Evolutionary conservation across 768 basidiomycete genomes (phyloP), one percentile per base, ranked within the genome.

Genomic region (Royoungia palumana): DNA sequence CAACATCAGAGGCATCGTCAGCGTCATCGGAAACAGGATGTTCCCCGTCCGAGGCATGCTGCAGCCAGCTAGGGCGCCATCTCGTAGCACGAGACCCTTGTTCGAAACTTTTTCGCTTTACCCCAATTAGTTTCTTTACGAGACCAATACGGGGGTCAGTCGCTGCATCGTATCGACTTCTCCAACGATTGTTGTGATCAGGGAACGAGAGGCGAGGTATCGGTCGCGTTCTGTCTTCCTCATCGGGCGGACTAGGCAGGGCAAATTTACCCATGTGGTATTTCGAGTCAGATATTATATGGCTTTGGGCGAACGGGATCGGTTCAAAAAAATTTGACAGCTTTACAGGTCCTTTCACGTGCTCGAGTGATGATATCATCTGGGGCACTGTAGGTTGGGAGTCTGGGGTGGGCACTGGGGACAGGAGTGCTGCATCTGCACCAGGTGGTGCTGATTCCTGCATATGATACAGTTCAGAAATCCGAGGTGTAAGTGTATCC

Each of bases 71-170:
- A 34, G 74, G 71, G 11, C 68, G 64, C 49, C 63, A 66, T 50
- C 70, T 74, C 21, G 57, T 42, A 22, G 64, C 62, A 11, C 73
- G 68, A 17, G 54, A 49, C 5, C 68, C 70, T 52, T 76, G 71
- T 22, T 67, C 67, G n/a, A 60, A 55, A 11, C 62, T 69, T 66
- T 83, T 89, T 53, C 87, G 74, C 70, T 89, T 90, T 24, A 82
- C 77, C 2, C 83, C 86, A 49, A 82, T 80, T 37, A 91, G 64
- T 62, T 82, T 83, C 51, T 72, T 75, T 35, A 88, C 76, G 10
- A 90, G 73, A 3, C 83, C 80, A 12, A 89, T 71, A 16, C 88
- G 74, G 5, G 87, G 89, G 55, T 91, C 85, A 2, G 89, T 91
- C 12, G 67, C 76, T 3, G 75, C 76, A 11, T 75, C 61, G 55